These are phyloP conservation scores for Diaporthe sp. DNA, from an alignment of 2,329 filamentous ascomycete genomes.

Conservation along the genomic window DNA sequence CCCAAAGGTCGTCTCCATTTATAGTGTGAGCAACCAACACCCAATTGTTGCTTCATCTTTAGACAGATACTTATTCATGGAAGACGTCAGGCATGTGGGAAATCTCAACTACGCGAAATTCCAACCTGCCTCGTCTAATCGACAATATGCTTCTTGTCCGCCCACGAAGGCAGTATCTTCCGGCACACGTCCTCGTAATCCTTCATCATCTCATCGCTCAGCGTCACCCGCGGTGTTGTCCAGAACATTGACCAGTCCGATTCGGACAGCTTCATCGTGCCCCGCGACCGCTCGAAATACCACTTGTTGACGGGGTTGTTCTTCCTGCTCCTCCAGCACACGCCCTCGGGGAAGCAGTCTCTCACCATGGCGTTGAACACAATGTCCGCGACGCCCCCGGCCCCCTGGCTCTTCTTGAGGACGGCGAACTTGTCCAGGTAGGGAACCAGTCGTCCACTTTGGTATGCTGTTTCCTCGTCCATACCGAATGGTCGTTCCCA, in stretches of 20 bases:
- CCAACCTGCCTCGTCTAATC: slow-evolving; percentile 58
- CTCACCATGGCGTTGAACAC: slow-evolving; percentile 97
- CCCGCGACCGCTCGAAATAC: slow-evolving; percentile 94
- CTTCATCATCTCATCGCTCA: slow-evolving; percentile 66
- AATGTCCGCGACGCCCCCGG: slow-evolving; percentile 92
- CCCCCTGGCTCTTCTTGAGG: slow-evolving; percentile 87
- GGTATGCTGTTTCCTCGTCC: slow-evolving; percentile 66
- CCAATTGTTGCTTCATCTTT: neutral
- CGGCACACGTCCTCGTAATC: slow-evolving; percentile 85
- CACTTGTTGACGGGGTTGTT: slow-evolving; percentile 98
- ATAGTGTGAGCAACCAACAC: neutral
- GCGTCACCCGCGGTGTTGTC: slow-evolving; percentile 80
- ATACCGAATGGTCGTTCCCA: slow-evolving; percentile 85
- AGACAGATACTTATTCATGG: neutral
- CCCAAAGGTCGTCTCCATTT: neutral
- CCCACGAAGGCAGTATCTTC: slow-evolving; percentile 73
- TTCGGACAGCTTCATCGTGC: slow-evolving; percentile 84
- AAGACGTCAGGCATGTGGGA: neutral
- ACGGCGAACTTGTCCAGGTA: slow-evolving; percentile 99
- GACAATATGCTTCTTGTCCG: slow-evolving; percentile 68
- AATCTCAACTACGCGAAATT: neutral
- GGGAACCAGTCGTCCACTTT: slow-evolving; percentile 79
- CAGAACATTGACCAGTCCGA: slow-evolving; percentile 99
- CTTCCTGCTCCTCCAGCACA: slow-evolving; percentile 92
- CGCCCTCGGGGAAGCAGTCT: slow-evolving; percentile 87